A percentile compares a stretch with the other conserved stretches of the same genome.
phyloP scores from a whole-genome alignment of 306 rosid genomes.

The Prunus padus region DNA sequence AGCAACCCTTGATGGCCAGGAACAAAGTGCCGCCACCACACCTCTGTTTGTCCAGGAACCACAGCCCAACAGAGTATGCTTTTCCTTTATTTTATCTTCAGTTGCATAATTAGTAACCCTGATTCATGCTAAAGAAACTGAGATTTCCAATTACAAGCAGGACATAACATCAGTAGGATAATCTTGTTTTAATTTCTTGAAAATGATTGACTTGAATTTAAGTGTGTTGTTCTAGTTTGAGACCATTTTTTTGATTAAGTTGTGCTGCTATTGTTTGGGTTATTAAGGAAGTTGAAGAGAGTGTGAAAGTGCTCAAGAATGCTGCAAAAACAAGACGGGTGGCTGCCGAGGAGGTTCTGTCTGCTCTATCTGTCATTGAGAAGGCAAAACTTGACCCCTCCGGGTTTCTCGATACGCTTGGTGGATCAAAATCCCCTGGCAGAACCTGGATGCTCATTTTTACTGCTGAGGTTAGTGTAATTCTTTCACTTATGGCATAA shows the following conservation, averaged over 20 bases:
- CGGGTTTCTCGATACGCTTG: constrained; percentile 68
- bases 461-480: constrained; percentile 60
- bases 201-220: no score
- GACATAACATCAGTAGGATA: no score
- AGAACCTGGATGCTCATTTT: constrained; percentile 96
- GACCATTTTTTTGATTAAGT: background rate
- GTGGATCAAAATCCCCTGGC: constrained; percentile 84
- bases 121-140: background rate
- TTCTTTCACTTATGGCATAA: background rate
- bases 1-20: constrained; percentile 59
- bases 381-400: constrained; percentile 77
- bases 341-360: constrained; percentile 58
- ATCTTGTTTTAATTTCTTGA: no score
- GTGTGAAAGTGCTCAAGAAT: constrained; percentile 70
- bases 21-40: constrained; percentile 41
- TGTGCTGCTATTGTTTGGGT: constrained; percentile 25
- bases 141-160: background rate
- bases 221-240: no score
- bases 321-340: constrained; percentile 77
- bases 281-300: constrained; percentile 72
- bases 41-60: constrained; percentile 41
- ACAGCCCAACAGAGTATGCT: constrained; percentile 40
- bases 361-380: constrained; percentile 75
- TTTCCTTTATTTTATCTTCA: background rate
- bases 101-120: background rate